These are phyloP conservation scores for Fusarium albosuccineum DNA, from an alignment of 2,329 filamentous ascomycete genomes.

Conservation along the genomic window DNA sequence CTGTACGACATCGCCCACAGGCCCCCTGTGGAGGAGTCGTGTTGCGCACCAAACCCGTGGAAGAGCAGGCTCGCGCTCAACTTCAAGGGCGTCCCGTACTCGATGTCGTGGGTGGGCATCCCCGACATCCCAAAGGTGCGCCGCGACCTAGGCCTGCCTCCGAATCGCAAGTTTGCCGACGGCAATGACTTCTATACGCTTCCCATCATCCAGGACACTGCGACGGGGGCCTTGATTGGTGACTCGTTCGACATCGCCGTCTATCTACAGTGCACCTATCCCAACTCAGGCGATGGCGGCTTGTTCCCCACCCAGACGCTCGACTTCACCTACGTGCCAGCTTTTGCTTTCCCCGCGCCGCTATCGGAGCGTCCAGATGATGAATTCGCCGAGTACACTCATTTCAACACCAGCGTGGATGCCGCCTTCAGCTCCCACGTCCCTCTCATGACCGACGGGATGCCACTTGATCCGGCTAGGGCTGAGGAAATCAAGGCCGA, in stretches of 20 bases:
- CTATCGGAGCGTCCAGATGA: constrained; percentile 51
- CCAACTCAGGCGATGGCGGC: constrained; percentile 56
- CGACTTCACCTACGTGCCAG: constrained; percentile 52
- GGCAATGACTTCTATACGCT: constrained; percentile 72
- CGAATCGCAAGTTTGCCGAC: constrained; percentile 67
- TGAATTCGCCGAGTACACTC: constrained; percentile 55
- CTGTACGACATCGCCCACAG: constrained; percentile 59
- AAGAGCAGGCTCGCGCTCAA: constrained; percentile 56
- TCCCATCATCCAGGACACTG: constrained; percentile 65
- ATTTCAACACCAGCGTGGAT: constrained; percentile 69
- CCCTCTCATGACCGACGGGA: constrained; percentile 53
- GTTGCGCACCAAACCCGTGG: constrained; percentile 51
- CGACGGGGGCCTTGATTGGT: constrained; percentile 59
- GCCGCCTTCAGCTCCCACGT: constrained; percentile 63
- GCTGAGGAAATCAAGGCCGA: constrained; percentile 60
- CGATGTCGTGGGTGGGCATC: constrained; percentile 63
- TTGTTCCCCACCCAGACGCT: constrained; percentile 63
- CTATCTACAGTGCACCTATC: constrained; percentile 67
- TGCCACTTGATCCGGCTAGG: constrained; percentile 66
- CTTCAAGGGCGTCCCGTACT: constrained; percentile 54
- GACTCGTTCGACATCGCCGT: constrained; percentile 76
- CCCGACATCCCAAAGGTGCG: constrained; percentile 65
- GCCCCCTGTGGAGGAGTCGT: constrained; percentile 46
- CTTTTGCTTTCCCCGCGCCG: constrained; percentile 49
- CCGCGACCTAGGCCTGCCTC: constrained; percentile 57